Evolutionary conservation across 2,329 filamentous ascomycete genomes (phyloP).

Genomic region (Sporothrix luriei): DNA sequence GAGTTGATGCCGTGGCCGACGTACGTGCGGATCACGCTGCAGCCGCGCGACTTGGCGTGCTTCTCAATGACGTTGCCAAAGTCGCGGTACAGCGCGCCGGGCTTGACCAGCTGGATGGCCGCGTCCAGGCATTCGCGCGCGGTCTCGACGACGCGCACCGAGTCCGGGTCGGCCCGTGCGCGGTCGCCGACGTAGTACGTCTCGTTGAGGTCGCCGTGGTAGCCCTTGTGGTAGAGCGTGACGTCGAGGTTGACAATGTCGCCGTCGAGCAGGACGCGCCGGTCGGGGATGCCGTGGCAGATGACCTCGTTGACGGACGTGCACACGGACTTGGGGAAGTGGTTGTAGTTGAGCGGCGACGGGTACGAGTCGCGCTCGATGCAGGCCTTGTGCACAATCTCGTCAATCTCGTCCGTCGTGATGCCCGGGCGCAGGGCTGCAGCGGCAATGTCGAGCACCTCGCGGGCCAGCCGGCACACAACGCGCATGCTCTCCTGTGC

Average conservation of each 20-base stretch:
- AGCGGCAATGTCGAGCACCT: constrained; percentile 90
- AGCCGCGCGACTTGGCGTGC: constrained; percentile 80
- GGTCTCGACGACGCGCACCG: constrained; percentile 87
- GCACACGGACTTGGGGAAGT: constrained; percentile 97
- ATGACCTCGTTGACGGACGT: constrained; percentile 97
- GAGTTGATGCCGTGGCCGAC: constrained; percentile 95
- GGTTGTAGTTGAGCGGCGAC: constrained; percentile 90
- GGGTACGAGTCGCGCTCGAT: constrained; percentile 91
- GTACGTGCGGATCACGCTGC: constrained; percentile 92
- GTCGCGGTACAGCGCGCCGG: constrained; percentile 87
- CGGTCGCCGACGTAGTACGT: constrained; percentile 97
- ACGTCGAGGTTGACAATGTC: constrained; percentile 98
- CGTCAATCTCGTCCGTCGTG: constrained; percentile 93
- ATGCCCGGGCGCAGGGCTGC: constrained; percentile 84
- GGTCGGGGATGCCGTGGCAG: constrained; percentile 96
- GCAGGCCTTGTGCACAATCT: constrained; percentile 92
- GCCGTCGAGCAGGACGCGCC: constrained; percentile 81
- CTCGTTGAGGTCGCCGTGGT: constrained; percentile 96
- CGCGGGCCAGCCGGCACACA: constrained; percentile 81
- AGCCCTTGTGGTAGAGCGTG: constrained; percentile 89
- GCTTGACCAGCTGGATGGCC: constrained; percentile 89
- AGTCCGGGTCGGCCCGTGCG: constrained; percentile 78
- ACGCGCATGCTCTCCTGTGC: constrained; percentile 89
- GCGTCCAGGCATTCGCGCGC: constrained; percentile 87
- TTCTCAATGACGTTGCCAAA: constrained; percentile 96